phyloP scores from a whole-genome alignment of 169 alveolate species.

The Cryptosporidium ryanae region DNA sequence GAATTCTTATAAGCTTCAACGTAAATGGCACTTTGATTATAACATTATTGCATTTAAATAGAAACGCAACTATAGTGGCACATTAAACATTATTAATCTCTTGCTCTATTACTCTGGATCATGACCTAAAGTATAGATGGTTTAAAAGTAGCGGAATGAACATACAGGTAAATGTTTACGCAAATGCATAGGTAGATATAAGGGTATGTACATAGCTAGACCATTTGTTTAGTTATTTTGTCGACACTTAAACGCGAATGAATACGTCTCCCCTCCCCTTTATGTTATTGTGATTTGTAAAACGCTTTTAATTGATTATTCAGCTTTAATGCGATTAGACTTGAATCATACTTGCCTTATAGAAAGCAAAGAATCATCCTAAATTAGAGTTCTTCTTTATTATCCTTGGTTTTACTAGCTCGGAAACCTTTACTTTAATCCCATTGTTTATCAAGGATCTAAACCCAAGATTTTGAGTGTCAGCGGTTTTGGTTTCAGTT shows the following conservation, averaged over 20 bases:
- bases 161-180: no score
- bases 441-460: constrained; percentile 56
- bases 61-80: no score
- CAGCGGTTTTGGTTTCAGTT: background rate
- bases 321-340: no score
- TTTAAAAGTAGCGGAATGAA: background rate
- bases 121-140: background rate
- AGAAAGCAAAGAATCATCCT: no score
- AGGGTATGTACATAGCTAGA: no score
- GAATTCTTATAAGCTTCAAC: no score
- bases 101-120: background rate
- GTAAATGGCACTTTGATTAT: no score
- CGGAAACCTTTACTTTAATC: constrained; percentile 39
- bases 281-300: background rate
- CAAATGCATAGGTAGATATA: no score
- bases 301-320: background rate
- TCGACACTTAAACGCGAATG: no score
- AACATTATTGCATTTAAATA: no score
- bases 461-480: constrained; percentile 53
- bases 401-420: constrained; percentile 37
- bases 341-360: no score
- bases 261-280: background rate
- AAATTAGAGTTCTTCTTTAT: constrained; percentile 5
- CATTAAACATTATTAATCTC: background rate
- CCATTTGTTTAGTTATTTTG: no score